Evolutionary conservation across 2,329 filamentous ascomycete species (phyloP).

Genomic region (Stachybotrys elegans): DNA sequence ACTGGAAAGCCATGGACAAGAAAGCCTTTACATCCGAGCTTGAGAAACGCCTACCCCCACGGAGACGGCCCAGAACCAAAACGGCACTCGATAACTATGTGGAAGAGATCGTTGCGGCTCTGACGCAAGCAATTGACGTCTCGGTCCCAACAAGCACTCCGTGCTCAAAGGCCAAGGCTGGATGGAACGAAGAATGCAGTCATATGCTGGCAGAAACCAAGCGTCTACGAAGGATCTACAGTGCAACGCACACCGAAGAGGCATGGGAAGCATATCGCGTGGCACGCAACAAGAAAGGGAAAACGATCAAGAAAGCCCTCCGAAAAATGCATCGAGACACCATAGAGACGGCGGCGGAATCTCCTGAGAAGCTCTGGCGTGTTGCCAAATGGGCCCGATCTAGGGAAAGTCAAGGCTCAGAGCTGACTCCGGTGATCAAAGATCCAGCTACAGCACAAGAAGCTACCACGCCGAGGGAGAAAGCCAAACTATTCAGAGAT

Average conservation of each 20-base stretch:
- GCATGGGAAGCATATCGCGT: not conserved
- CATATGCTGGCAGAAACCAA: slow-evolving; percentile 1
- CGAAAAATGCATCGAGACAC: not conserved
- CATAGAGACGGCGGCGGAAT: not conserved
- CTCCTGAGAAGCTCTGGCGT: slow-evolving; percentile 1
- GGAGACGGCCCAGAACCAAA: not conserved
- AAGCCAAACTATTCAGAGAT: slow-evolving; percentile 1
- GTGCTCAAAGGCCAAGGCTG: slow-evolving; percentile 1
- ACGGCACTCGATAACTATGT: not conserved
- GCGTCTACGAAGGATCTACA: slow-evolving; percentile 4
- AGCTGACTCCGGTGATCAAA: not conserved
- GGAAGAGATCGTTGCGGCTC: not conserved
- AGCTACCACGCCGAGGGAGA: not conserved
- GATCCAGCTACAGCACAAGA: not conserved
- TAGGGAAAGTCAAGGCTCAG: slow-evolving; percentile 1
- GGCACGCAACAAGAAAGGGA: not conserved
- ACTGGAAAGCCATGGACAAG: not conserved
- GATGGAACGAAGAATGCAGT: not conserved
- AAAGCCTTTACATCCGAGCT: not conserved
- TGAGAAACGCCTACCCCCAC: not conserved
- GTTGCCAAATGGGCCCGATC: slow-evolving; percentile 1
- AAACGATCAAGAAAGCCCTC: not conserved
- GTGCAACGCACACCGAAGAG: not conserved
- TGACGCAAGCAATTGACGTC: not conserved
- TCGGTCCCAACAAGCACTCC: not conserved